phyloP scores from a whole-genome alignment of 345 rosid genomes.

The Melastoma malabathricum region DNA sequence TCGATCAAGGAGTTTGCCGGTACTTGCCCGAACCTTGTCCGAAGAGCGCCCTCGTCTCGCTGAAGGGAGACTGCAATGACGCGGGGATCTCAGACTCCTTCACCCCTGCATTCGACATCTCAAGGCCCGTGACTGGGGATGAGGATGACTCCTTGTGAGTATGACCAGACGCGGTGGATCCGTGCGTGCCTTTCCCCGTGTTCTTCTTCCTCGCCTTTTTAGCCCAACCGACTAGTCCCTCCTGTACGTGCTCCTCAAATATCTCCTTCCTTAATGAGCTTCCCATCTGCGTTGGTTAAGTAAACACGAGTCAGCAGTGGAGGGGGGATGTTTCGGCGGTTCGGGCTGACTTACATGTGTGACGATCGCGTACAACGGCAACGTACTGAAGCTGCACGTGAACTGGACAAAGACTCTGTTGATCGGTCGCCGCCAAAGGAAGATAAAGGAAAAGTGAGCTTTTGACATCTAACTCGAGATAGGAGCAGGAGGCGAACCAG shows the following conservation, averaged over 20 bases:
- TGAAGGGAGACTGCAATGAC: too few species aligned
- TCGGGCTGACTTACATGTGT: slow-evolving; percentile 37
- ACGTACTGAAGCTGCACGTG: slow-evolving; percentile 70
- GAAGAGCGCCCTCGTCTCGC: too few species aligned
- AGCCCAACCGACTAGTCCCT: slow-evolving; percentile 68
- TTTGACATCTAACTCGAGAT: background rate
- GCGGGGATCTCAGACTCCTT: too few species aligned
- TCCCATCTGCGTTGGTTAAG: slow-evolving; percentile 49
- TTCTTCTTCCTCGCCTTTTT: slow-evolving; percentile 37
- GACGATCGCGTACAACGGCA: slow-evolving; percentile 82
- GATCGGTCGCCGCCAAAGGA: too few species aligned
- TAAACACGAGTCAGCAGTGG: background rate
- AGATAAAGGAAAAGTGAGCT: background rate
- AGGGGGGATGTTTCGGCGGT: background rate
- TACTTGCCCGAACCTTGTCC: too few species aligned
- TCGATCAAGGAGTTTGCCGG: too few species aligned
- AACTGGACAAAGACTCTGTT: slow-evolving; percentile 56
- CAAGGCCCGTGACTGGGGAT: too few species aligned
- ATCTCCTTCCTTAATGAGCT: slow-evolving; percentile 57
- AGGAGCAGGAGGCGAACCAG: background rate
- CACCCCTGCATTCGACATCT: too few species aligned
- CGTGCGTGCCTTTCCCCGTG: too few species aligned
- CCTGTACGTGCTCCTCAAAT: slow-evolving; percentile 56
- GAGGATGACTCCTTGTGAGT: too few species aligned
- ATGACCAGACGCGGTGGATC: too few species aligned